Base-by-base conservation (phyloP, 2,329 filamentous ascomycete species). In the Aspergillus neotritici region DNA sequence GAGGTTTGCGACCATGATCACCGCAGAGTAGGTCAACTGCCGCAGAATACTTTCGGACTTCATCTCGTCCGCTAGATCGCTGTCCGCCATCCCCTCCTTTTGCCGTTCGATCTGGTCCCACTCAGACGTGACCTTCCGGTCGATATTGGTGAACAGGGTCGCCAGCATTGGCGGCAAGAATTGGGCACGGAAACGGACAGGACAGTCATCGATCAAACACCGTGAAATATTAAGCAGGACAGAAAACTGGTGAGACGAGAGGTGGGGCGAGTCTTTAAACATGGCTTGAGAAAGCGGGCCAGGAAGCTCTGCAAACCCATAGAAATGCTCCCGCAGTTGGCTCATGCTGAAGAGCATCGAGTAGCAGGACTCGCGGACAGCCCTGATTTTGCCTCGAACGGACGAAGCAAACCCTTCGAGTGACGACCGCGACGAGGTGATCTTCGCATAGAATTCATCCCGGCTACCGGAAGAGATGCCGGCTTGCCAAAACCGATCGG, bases 401-500 rank as follows among this genome's bases (percentile, higher is more conserved):
- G 89, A 90, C 1, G 91, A 97, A 5, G 90, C 91, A 50, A 98
- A 86, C 0, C 93, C 93, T 66, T 98, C 93, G 44, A 95, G 80
- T 0, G 89, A 95, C 32, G 78, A 79, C 66, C 89, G 94, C 43
- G 93, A 95, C 28, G 88, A 86, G 43, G 88, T 82, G 2, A 98
- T 91, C 32, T 87, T 81, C 28, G 88, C 86, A 65, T 96, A 97
- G 63, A 98, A 98, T 46, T 97, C 91, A 50, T 97, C 93, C 63
- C 93, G 89, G 56, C 87, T 97, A 17, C 94, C 93, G 49, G 84
- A 86, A 0, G 93, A 97, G 39, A 98, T 98, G 8, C 93, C 93
- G 5, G 90, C 88, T 72, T 98, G 93, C 93, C 93, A 98, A 64
- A 98, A 98, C 16, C 93, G 79, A 66, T 98, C 93, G 11, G 89